Evolutionary conservation across 352 stramenopile species (phyloP), one percentile per base, ranked within the genome.

Genomic region (Globisporangium cylindrosporum): DNA sequence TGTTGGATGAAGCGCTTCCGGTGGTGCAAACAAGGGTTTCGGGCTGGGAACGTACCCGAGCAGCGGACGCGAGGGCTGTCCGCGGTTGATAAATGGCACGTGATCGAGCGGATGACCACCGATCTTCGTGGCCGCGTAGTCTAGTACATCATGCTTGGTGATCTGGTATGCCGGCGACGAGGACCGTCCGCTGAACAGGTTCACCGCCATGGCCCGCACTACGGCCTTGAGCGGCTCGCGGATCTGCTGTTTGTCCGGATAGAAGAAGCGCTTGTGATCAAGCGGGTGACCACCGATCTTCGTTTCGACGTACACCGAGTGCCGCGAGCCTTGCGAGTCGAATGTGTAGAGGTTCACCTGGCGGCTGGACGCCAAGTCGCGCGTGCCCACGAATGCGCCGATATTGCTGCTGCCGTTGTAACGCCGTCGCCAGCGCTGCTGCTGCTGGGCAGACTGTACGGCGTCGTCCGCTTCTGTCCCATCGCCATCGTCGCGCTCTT

Each of bases 231-330:
- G 38, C 1, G 73, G 79, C 3, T 66, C 65, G 59, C 73, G 74
- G 14, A 79, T 58, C 51, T 67, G 64, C 24, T 67, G 61, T 20
- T 64, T 67, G n/a, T 32, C 36, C 25, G 34, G 51, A 51, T 57
- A 67, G 49, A 59, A 46, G 15, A 67, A 59, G 22, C 41, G 61
- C 46, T 60, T 57, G 71, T 93, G 86, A 69, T 94, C 86, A 62
- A 93, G 72, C 18, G 81, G 71, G 59, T 94, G 87, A 46, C 87
- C 87, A 24, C 85, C 86, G 53, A 93, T 94, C 70, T 94, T 94
- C 0, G 87, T 85, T 68, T 95, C 87, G 20, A 78, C 70, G 67
- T 80, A 91, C 24, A 34, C 49, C 24, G 72, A 69, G 27, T 46
- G 59, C 4, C 43, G 64, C 1, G 68, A 51, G 48, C 34, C 22